These are phyloP conservation scores for Fimicolochytrium jonesii DNA, from an alignment of 192 early-diverging fungal genomes.

Conservation along the genomic window DNA sequence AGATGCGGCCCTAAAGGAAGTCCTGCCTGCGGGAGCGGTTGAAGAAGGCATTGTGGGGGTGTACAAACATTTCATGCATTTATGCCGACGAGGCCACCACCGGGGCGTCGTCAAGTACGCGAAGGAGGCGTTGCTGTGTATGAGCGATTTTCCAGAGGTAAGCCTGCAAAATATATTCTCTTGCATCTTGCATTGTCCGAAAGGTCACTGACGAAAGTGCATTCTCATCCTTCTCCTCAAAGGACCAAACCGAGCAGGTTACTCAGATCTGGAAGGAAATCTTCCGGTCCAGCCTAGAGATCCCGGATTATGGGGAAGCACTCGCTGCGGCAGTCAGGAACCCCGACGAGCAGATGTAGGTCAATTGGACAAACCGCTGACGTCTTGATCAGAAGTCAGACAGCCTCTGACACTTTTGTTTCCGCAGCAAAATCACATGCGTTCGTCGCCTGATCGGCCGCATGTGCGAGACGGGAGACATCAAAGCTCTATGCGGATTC, in stretches of 20 bases:
- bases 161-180: too few species aligned
- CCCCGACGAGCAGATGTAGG: conserved; percentile 27
- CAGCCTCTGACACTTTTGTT: too few species aligned
- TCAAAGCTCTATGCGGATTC: conserved; percentile 26
- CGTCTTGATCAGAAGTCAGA: too few species aligned
- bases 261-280: conserved; percentile 13
- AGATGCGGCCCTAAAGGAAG: too few species aligned
- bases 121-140: too few species aligned
- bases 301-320: conserved; percentile 24
- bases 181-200: too few species aligned
- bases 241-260: background rate
- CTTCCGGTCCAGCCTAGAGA: conserved; percentile 22
- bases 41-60: conserved; percentile 22
- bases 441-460: conserved; percentile 22
- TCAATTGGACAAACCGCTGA: too few species aligned
- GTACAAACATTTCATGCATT: conserved; percentile 29
- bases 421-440: conserved; percentile 21
- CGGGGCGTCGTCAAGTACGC: conserved; percentile 5
- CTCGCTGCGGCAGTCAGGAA: conserved; percentile 17
- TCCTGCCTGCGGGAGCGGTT: conserved; percentile 21
- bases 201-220: too few species aligned
- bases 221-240: background rate
- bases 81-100: too few species aligned
- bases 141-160: too few species aligned
- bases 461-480: conserved; percentile 23